Evolutionary conservation across 2,329 filamentous ascomycete species (phyloP).

Genomic region (Pyrenophora graminea): DNA sequence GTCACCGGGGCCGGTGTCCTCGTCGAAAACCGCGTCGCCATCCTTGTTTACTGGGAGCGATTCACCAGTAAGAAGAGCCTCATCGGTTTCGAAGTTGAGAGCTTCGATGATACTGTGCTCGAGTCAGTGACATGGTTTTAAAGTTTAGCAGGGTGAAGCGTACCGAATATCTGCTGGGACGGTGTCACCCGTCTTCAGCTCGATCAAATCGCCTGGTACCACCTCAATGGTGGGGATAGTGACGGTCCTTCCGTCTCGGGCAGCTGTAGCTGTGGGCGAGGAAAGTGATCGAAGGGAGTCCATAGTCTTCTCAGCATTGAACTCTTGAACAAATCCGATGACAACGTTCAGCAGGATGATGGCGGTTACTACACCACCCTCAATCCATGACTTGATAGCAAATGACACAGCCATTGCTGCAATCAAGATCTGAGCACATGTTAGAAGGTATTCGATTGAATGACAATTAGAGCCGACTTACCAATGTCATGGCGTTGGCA

Average conservation of each 20-base stretch:
- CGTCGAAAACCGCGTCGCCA: slow-evolving; percentile 57
- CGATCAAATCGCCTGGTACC: slow-evolving; percentile 69
- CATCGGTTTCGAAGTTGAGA: slow-evolving; percentile 77
- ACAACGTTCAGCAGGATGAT: slow-evolving; percentile 53
- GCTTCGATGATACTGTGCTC: slow-evolving; percentile 56
- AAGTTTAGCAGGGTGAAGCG: neutral
- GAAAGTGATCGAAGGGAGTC: slow-evolving; percentile 53
- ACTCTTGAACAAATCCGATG: slow-evolving; percentile 54
- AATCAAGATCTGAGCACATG: slow-evolving; percentile 44
- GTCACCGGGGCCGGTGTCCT: slow-evolving; percentile 66
- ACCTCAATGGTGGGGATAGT: slow-evolving; percentile 61
- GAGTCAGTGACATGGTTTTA: neutral
- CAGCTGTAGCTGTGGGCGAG: slow-evolving; percentile 51
- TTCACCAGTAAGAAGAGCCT: slow-evolving; percentile 72
- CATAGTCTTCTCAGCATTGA: slow-evolving; percentile 56
- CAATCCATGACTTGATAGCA: slow-evolving; percentile 52
- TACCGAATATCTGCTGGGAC: slow-evolving; percentile 66
- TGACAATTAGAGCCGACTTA: slow-evolving; percentile 35
- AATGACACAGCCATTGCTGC: slow-evolving; percentile 54
- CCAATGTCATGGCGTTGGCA: slow-evolving; percentile 78
- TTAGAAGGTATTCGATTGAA: neutral
- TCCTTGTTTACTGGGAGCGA: slow-evolving; percentile 69
- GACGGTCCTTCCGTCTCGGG: slow-evolving; percentile 59
- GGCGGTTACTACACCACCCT: slow-evolving; percentile 53
- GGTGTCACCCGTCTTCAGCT: slow-evolving; percentile 67